Conservation (phyloP, 805 yeast species). For the Tetrapisispora iriomotensis region DNA sequence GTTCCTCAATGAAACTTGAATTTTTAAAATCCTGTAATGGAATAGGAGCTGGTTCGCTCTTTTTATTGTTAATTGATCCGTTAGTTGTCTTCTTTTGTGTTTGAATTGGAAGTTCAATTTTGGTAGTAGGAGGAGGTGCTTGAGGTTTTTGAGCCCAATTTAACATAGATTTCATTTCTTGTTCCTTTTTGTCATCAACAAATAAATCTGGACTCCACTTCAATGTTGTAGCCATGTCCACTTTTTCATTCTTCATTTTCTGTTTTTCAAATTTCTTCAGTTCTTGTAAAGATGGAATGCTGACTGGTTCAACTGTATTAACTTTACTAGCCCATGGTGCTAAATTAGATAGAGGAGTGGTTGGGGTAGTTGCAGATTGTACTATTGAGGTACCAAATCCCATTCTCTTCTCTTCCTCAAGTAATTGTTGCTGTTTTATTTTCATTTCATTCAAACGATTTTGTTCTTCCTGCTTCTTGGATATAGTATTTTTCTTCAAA, state of each 20-base stretch:
- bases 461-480: constrained; percentile 6
- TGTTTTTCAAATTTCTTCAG: constrained; percentile 13
- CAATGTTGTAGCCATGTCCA: constrained; percentile 11
- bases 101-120: constrained; percentile 13
- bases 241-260: constrained; percentile 5
- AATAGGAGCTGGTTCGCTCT: neutral
- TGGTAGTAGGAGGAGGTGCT: constrained; percentile 7
- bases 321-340: constrained; percentile 27
- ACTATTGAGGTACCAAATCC: constrained; percentile 11
- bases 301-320: constrained; percentile 11
- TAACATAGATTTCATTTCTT: constrained; percentile 16
- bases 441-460: constrained; percentile 2
- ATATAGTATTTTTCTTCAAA: constrained; percentile 12
- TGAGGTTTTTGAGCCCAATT: constrained; percentile 24
- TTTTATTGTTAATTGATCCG: neutral
- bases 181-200: constrained; percentile 15
- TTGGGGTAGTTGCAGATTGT: constrained; percentile 13
- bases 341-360: constrained; percentile 5
- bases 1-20: constrained; percentile 25
- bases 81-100: neutral
- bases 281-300: constrained; percentile 12
- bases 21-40: constrained; percentile 15
- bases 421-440: constrained; percentile 5
- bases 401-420: constrained; percentile 3
- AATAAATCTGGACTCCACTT: constrained; percentile 15